phyloP scores from a whole-genome alignment of 768 basidiomycete genomes.

The Suillus fuscotomentosus region DNA sequence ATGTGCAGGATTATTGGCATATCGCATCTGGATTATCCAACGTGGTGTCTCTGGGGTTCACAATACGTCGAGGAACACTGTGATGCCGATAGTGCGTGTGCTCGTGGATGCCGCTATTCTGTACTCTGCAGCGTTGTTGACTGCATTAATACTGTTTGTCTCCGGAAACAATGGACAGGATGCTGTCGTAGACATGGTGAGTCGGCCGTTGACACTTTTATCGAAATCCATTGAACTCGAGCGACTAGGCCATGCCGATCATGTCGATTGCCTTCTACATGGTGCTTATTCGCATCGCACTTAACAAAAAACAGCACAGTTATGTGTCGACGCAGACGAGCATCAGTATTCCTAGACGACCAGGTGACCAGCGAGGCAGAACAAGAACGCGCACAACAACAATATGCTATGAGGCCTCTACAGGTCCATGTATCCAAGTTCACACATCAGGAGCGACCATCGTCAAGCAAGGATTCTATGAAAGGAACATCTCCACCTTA shows the following conservation, averaged over 20 bases:
- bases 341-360: neutral
- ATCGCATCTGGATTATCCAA: slow-evolving; percentile 9
- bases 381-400: neutral
- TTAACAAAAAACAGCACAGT: neutral
- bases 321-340: neutral
- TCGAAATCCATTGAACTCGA: neutral
- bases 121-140: slow-evolving; percentile 6
- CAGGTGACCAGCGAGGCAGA: neutral
- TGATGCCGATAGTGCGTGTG: slow-evolving; percentile 5
- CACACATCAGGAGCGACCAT: neutral
- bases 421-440: neutral
- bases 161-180: slow-evolving; percentile 5
- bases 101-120: slow-evolving; percentile 8
- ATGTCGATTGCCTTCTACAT: slow-evolving; percentile 12
- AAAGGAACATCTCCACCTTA: neutral
- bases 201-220: neutral
- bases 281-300: slow-evolving; percentile 6
- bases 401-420: neutral
- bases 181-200: slow-evolving; percentile 15
- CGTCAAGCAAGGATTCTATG: neutral
- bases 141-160: slow-evolving; percentile 6
- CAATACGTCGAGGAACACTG: neutral
- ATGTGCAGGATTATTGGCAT: slow-evolving; percentile 7
- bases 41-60: neutral
- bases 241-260: slow-evolving; percentile 1